Evolutionary conservation across 2,329 filamentous ascomycete species (phyloP).

Genomic region (Bipolaris oryzae): DNA sequence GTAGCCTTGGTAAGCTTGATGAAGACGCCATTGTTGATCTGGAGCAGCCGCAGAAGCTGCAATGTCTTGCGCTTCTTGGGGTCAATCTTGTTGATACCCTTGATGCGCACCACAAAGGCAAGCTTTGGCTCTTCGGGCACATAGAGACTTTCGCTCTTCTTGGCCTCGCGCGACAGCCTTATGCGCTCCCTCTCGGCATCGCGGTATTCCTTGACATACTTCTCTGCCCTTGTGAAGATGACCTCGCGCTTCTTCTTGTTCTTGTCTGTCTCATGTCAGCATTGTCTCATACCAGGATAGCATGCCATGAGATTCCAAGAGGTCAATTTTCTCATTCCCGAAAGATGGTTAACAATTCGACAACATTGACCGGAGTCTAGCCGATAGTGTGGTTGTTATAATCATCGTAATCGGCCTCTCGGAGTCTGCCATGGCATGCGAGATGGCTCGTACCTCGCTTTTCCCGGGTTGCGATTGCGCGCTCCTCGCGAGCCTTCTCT

Average conservation of each 20-base stretch:
- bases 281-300: constrained; percentile 8
- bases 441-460: constrained; percentile 77
- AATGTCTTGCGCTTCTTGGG: constrained; percentile 99
- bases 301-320: constrained; percentile 29
- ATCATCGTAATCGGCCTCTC: constrained; percentile 68
- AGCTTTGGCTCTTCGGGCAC: constrained; percentile 94
- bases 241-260: constrained; percentile 98
- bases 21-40: constrained; percentile 99
- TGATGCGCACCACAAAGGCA: constrained; percentile 98
- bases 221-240: constrained; percentile 99
- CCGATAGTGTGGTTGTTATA: constrained; percentile 82
- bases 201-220: constrained; percentile 99
- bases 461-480: constrained; percentile 78
- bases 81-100: constrained; percentile 99
- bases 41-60: constrained; percentile 97
- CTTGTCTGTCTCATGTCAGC: constrained; percentile 65
- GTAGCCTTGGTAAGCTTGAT: constrained; percentile 97
- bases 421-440: constrained; percentile 20
- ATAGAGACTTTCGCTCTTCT: constrained; percentile 91
- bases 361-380: constrained; percentile 98
- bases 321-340: constrained; percentile 77
- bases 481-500: constrained; percentile 97
- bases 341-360: constrained; percentile 99
- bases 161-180: constrained; percentile 85
- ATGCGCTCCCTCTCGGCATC: constrained; percentile 98